phyloP scores from a whole-genome alignment of 2,329 filamentous ascomycete species.

The Elsinoe australis region DNA sequence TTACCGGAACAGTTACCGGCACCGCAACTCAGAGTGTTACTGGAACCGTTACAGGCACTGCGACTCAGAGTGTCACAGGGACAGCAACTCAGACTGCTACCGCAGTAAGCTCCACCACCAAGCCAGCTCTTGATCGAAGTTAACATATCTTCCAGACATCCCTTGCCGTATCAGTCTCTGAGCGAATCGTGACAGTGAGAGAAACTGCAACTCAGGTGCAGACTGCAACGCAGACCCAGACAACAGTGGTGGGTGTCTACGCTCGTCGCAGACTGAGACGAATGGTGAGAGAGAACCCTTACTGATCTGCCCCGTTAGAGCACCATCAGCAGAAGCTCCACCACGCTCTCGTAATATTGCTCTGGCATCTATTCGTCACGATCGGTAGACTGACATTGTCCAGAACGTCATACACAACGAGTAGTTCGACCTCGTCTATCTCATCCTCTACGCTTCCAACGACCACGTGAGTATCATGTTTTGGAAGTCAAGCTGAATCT shows the following conservation, averaged over 20 bases:
- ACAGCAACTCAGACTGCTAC: slow-evolving; percentile 3
- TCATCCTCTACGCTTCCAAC: background rate
- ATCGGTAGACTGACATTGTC: background rate
- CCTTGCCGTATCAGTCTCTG: background rate
- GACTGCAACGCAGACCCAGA: background rate
- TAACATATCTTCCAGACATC: slow-evolving; percentile 4
- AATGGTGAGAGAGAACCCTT: slow-evolving; percentile 12
- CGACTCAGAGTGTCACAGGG: slow-evolving; percentile 7
- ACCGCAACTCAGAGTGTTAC: slow-evolving; percentile 1
- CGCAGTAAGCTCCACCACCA: background rate
- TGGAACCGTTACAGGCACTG: background rate
- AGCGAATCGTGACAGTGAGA: background rate
- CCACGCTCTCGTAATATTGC: slow-evolving; percentile 11
- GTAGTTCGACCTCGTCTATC: slow-evolving; percentile 1
- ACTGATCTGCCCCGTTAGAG: slow-evolving; percentile 8
- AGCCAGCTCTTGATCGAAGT: background rate
- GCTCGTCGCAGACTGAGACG: background rate
- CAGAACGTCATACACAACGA: slow-evolving; percentile 7
- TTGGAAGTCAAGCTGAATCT: no score
- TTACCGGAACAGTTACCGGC: background rate
- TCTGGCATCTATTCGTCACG: background rate
- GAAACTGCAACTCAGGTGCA: background rate
- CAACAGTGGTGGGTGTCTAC: slow-evolving; percentile 7
- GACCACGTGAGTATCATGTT: background rate
- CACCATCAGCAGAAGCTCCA: background rate